Evolutionary conservation across 148 eudicot species (phyloP).

Genomic region (Camellia sinensis): DNA sequence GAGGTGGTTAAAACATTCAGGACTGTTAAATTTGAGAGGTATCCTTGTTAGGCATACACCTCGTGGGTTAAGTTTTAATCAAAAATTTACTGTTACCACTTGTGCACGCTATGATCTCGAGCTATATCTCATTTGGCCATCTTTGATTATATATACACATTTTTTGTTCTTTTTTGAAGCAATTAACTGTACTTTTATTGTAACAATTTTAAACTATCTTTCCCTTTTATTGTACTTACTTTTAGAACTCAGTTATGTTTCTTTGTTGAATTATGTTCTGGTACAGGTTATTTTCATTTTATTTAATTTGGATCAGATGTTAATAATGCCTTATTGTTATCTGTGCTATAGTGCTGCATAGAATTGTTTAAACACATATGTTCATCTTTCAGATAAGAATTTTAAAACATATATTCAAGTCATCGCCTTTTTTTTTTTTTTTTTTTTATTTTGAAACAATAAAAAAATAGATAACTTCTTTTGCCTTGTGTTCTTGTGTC

Average conservation of each 20-base stretch:
- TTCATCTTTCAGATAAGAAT: no score
- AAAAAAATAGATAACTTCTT: not conserved
- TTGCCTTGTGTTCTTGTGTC: not conserved
- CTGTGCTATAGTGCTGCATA: not conserved
- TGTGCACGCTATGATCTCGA: not conserved
- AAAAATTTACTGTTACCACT: not conserved
- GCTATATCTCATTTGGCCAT: not conserved
- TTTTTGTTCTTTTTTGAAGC: not conserved
- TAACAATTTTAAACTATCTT: not conserved
- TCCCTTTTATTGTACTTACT: not conserved
- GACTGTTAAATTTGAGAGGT: slow-evolving; percentile 1
- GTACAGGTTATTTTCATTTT: not conserved
- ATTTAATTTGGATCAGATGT: not conserved
- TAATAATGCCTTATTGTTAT: not conserved
- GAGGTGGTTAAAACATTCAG: slow-evolving; percentile 4
- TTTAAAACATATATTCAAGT: not conserved
- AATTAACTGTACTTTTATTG: not conserved
- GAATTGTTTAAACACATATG: not conserved
- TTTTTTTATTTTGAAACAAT: not conserved
- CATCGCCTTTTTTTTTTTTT: not conserved
- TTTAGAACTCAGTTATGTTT: not conserved
- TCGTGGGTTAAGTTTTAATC: not conserved
- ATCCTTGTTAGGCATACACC: slow-evolving; percentile 10
- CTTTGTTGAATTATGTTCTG: not conserved
- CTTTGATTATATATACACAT: not conserved